Base-by-base conservation (phyloP, 1,139 yeast species). In the Saccharomycopsis phalli region DNA sequence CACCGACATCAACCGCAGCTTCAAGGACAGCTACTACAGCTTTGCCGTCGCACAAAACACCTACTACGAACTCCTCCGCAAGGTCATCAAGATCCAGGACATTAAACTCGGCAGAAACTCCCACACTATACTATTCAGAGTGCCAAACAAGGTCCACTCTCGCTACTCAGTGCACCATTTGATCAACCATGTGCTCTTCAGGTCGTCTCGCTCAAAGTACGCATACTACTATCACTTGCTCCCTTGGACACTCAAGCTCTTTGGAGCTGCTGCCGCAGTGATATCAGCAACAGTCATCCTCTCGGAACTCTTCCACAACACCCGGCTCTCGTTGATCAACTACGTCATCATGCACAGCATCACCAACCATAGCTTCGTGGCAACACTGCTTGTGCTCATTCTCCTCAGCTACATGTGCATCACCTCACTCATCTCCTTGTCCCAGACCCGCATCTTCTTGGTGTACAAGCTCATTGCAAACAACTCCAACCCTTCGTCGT, bases 221-320 rank as follows among this genome's bases (percentile, higher is more conserved):
- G 52, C 46, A 17, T 41, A 27, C 25, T 49, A 50, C 34, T 41
- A 40, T 35, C 61, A 62, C 38, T 41, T 75, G 3, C 55, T 66
- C 11, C 87, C 91, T 0, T 43, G 58, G 10, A 45, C 66, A 3
- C 67, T 69, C 47, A 61, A 74, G 23, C 37, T 66, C 0, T 44
- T 60, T 20, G 63, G 75, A 0, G 35, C 60, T 0, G 37, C 63
- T 2, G 58, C 81, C 3, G 63, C 69, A 1, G 34, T 61, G 0
- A 52, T 80, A 17, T 74, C 88, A 0, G 58, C 75, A 11, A 55
- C 74, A 1, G 63, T 84, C 6, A 66, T 81, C 17, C 79, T 81
- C 62, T 79, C 91, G 14, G 95, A 84, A 55, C 63, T 81, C 36
- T 67, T 81, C 44, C 88, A 83, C 54, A 81, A 86, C 4, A 76